phyloP scores from a whole-genome alignment of 2,329 filamentous ascomycete genomes.

The Cladosporium sp. region DNA sequence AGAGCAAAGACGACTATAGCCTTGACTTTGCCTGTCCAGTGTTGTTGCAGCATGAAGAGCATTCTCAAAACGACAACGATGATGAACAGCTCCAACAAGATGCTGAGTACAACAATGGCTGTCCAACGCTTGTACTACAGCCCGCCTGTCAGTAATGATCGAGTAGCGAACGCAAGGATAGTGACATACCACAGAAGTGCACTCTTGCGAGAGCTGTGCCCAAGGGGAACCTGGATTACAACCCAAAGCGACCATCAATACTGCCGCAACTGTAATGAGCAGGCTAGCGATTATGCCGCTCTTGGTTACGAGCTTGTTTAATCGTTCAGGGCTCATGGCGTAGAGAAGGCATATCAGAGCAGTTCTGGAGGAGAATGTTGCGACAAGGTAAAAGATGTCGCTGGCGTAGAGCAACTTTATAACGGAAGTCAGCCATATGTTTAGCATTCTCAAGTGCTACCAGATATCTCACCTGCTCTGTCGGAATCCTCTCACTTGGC shows the following conservation, averaged over 20 bases:
- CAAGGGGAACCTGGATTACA: neutral
- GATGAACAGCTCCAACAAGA: conserved; percentile 4
- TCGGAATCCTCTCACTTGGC: neutral
- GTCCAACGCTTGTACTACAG: conserved; percentile 1
- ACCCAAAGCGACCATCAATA: conserved; percentile 9
- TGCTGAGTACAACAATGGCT: neutral
- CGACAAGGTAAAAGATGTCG: conserved; percentile 9
- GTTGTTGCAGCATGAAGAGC: neutral
- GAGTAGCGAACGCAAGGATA: neutral
- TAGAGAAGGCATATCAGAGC: neutral
- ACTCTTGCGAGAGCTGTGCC: neutral
- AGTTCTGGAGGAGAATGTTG: conserved; percentile 1
- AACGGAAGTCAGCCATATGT: neutral
- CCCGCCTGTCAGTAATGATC: neutral
- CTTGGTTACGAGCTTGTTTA: neutral
- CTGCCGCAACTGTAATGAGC: neutral
- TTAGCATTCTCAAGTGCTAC: neutral
- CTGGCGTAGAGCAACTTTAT: conserved; percentile 8
- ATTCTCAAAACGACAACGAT: neutral
- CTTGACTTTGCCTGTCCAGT: conserved; percentile 12
- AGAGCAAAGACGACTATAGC: conserved; percentile 3
- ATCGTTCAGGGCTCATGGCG: conserved; percentile 1
- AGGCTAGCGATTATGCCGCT: neutral
- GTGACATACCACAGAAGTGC: neutral
- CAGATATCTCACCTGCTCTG: conserved; percentile 10